phyloP scores from a whole-genome alignment of 208 protist genomes.

The Trypanosoma platydactyli region DNA sequence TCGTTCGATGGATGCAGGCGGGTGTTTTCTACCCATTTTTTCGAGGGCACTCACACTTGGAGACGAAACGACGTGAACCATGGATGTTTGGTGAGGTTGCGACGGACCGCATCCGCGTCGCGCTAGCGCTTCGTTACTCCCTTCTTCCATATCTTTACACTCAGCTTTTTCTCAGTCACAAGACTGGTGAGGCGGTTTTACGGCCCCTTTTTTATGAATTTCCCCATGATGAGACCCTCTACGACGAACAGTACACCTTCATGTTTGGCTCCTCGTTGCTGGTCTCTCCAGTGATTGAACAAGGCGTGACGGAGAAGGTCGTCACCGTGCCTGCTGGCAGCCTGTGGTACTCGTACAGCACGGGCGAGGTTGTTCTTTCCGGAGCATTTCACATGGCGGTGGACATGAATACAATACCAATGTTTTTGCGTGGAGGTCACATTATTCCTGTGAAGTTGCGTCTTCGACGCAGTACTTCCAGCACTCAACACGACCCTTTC shows the following conservation, averaged over 20 bases:
- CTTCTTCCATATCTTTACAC: conserved; percentile 98
- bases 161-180: conserved; percentile 85
- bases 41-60: conserved; percentile 95
- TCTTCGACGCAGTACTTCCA: conserved; percentile 76
- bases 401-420: conserved; percentile 86
- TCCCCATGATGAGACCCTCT: conserved; percentile 75
- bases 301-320: conserved; percentile 39
- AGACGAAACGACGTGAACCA: conserved; percentile 97
- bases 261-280: conserved; percentile 91
- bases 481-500: conserved; percentile 90
- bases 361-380: conserved; percentile 36
- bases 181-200: conserved; percentile 88
- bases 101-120: conserved; percentile 64
- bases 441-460: conserved; percentile 93
- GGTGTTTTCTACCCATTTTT: conserved; percentile 98
- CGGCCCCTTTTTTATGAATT: conserved; percentile 96
- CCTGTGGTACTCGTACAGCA: conserved; percentile 78
- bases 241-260: conserved; percentile 89
- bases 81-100: conserved; percentile 93
- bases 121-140: conserved; percentile 89
- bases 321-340: conserved; percentile 79
- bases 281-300: conserved; percentile 80
- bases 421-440: conserved; percentile 92
- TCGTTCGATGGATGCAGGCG: conserved; percentile 98
- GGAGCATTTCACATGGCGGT: conserved; percentile 46